phyloP scores from a whole-genome alignment of 192 early-diverging fungal species.

The Coemansia sp. region DNA sequence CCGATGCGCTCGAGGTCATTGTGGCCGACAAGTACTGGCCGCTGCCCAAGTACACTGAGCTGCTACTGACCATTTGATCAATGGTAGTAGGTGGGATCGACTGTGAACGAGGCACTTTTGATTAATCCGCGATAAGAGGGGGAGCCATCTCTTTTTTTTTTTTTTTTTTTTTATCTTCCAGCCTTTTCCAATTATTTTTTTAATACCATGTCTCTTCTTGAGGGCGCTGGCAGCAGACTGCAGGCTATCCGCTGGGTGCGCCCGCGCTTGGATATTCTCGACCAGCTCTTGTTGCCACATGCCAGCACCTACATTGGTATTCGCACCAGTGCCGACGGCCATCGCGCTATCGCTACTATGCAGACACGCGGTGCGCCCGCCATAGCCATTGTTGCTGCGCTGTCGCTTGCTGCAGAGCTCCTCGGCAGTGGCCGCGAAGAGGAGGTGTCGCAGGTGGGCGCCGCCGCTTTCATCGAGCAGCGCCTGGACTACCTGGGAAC shows the following conservation, averaged over 20 bases:
- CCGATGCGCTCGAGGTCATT: conserved; percentile 77
- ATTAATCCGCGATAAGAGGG: too few relatives aligned
- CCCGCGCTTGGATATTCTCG: conserved; percentile 68
- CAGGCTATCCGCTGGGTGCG: conserved; percentile 49
- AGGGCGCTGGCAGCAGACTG: conserved; percentile 12
- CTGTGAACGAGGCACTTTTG: too few relatives aligned
- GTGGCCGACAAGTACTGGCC: conserved; percentile 94
- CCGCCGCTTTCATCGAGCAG: conserved; percentile 50
- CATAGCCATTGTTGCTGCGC: conserved; percentile 94
- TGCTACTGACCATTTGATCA: conserved; percentile 70
- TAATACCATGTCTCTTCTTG: neutral
- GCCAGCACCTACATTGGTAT: conserved; percentile 74
- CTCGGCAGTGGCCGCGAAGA: conserved; percentile 2
- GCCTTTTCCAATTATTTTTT: neutral
- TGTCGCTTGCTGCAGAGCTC: conserved; percentile 81
- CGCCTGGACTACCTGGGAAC: conserved; percentile 79
- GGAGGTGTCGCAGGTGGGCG: conserved; percentile 17
- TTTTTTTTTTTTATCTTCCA: neutral
- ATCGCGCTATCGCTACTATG: conserved; percentile 90
- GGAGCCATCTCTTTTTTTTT: too few relatives aligned
- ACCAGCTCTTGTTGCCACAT: conserved; percentile 92
- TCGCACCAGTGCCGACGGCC: conserved; percentile 63
- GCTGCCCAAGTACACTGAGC: conserved; percentile 95
- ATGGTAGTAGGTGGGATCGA: too few relatives aligned
- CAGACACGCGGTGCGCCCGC: conserved; percentile 92